Evolutionary conservation across 2,329 filamentous ascomycete genomes (phyloP).

Genomic region (Sarocladium brachiariae): DNA sequence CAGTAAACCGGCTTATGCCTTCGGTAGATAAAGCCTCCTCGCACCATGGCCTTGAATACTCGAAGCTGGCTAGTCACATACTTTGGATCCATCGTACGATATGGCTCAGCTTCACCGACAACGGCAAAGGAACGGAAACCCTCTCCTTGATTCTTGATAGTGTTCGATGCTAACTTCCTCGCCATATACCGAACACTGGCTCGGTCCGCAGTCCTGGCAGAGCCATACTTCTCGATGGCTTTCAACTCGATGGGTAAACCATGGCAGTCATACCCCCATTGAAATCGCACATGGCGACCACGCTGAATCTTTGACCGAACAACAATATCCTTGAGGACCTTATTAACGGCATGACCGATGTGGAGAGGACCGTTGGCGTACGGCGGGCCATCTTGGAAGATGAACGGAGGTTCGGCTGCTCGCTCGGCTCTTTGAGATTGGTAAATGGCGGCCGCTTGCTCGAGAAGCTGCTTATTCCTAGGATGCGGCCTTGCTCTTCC

Average conservation of each 20-base stretch:
- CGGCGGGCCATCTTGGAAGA: constrained; percentile 90
- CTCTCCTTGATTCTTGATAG: constrained; percentile 65
- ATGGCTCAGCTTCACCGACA: constrained; percentile 67
- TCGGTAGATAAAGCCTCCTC: constrained; percentile 67
- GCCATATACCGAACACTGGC: constrained; percentile 37
- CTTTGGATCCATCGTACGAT: constrained; percentile 70
- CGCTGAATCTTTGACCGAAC: constrained; percentile 72
- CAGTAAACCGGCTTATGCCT: constrained; percentile 81
- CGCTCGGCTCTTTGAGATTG: constrained; percentile 66
- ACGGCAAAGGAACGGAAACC: constrained; percentile 68
- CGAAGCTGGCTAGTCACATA: constrained; percentile 71
- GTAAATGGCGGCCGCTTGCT: constrained; percentile 47
- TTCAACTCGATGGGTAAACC: constrained; percentile 96
- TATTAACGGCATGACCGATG: constrained; percentile 92
- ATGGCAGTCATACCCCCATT: constrained; percentile 97
- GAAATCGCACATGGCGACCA: constrained; percentile 65
- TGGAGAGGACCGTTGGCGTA: constrained; percentile 93
- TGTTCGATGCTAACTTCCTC: constrained; percentile 57
- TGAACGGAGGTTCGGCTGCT: constrained; percentile 55
- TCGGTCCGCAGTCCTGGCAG: neutral
- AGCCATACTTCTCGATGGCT: constrained; percentile 53
- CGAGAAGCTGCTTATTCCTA: constrained; percentile 19
- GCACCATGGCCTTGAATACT: constrained; percentile 70
- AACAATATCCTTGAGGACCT: constrained; percentile 93
- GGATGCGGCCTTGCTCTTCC: constrained; percentile 45